A percentile compares a stretch with the other conserved stretches of the same genome.
These are phyloP conservation scores for Syzygium aqueum DNA, from an alignment of 345 rosid species.

Conservation along the genomic window DNA sequence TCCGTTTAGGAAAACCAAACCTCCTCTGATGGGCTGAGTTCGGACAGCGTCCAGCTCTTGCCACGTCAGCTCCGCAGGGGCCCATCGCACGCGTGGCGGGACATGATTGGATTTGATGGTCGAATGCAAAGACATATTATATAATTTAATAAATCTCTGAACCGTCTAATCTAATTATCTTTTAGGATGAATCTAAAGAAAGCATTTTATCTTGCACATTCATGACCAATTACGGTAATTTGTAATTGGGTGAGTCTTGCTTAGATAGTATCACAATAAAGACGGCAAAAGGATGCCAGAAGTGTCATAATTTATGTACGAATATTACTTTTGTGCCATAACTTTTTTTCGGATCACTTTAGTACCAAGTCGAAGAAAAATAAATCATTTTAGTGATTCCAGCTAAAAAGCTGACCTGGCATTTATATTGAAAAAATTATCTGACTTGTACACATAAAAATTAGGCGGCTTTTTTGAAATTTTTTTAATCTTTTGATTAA, in stretches of 20 bases:
- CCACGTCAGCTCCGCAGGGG: neutral
- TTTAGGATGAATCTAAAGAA: neutral
- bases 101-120: neutral
- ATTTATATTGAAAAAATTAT: too few relatives aligned
- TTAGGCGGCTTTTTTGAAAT: too few relatives aligned
- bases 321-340: too few relatives aligned
- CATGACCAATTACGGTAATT: neutral
- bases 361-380: too few relatives aligned
- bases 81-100: neutral
- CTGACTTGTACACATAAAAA: too few relatives aligned
- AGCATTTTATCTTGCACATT: neutral
- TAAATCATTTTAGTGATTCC: too few relatives aligned
- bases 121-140: fast-evolving
- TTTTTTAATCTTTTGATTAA: too few relatives aligned
- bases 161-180: neutral
- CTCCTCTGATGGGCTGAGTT: neutral
- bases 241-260: neutral
- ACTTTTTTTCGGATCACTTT: too few relatives aligned
- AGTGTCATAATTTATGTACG: too few relatives aligned
- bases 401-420: too few relatives aligned
- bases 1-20: neutral
- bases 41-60: neutral
- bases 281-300: too few relatives aligned
- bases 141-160: neutral
- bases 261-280: neutral